Conservation (phyloP, 805 yeast species). For the Saccharomyces mikatae region DNA sequence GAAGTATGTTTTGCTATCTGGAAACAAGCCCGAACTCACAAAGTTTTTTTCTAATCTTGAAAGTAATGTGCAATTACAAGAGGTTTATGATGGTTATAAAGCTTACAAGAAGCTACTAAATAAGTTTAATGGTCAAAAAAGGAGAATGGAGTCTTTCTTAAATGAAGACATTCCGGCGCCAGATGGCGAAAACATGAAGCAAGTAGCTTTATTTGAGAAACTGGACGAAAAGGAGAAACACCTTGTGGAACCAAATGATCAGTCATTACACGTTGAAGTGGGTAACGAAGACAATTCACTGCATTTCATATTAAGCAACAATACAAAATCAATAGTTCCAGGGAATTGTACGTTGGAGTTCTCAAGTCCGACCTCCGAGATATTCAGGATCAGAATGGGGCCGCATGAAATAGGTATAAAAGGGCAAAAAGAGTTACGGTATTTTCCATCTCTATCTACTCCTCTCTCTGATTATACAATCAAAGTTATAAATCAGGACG, state of each 20-base stretch:
- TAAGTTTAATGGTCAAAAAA: background rate
- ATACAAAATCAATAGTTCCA: background rate
- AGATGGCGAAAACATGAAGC: background rate
- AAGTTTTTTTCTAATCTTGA: background rate
- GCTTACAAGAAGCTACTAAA: background rate
- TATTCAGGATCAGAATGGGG: background rate
- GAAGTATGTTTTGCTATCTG: background rate
- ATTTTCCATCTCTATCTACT: background rate
- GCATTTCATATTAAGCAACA: background rate
- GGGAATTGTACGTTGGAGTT: background rate
- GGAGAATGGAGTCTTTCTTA: background rate
- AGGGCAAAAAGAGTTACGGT: background rate
- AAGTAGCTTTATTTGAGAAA: background rate
- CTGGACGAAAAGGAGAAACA: background rate
- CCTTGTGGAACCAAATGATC: background rate
- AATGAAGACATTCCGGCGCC: background rate
- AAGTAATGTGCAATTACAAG: background rate
- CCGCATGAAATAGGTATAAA: background rate
- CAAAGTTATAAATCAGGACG: background rate
- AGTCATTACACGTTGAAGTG: background rate
- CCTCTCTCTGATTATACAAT: background rate
- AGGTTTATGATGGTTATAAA: background rate
- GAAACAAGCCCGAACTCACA: background rate
- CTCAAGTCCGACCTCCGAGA: background rate
- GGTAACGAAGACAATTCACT: background rate